A percentile compares a stretch with the other conserved stretches of the same genome.
Evolutionary conservation across 805 yeast genomes (phyloP).

Genomic region (Cyberlindnera maritima): DNA sequence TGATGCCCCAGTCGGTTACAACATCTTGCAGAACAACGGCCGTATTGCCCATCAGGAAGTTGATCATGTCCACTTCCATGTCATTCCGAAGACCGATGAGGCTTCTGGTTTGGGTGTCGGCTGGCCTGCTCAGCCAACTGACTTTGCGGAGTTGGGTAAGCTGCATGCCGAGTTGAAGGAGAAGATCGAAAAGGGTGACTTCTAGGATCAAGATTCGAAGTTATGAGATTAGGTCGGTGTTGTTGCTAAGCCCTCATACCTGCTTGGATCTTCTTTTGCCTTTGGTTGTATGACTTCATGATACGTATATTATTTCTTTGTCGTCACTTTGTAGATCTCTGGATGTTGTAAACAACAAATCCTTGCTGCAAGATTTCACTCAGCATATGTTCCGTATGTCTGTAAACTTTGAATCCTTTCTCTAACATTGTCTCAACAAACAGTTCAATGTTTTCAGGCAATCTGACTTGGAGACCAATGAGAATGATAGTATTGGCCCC

Average conservation of each 20-base stretch:
- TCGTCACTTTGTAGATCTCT: not conserved
- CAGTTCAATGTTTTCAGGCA: constrained; percentile 44
- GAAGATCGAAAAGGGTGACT: constrained; percentile 33
- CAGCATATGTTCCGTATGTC: constrained; percentile 33
- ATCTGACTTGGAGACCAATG: constrained; percentile 54
- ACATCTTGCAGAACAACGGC: constrained; percentile 90
- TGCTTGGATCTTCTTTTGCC: too few species aligned
- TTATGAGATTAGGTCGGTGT: too few species aligned
- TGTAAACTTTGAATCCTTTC: constrained; percentile 34
- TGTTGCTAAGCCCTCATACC: too few species aligned
- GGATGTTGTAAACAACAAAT: constrained; percentile 42
- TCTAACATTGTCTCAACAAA: constrained; percentile 38
- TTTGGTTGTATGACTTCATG: not conserved
- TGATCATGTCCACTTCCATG: constrained; percentile 94
- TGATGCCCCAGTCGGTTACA: constrained; percentile 69
- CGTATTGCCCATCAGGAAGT: constrained; percentile 93
- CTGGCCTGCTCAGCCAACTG: constrained; percentile 89
- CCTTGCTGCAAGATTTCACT: constrained; percentile 37
- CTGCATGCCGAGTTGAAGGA: constrained; percentile 58
- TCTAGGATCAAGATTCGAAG: not conserved
- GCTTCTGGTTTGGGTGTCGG: constrained; percentile 81
- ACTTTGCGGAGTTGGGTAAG: constrained; percentile 66
- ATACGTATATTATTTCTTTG: not conserved
- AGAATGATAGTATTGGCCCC: constrained; percentile 34
- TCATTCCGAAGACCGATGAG: constrained; percentile 81